phyloP scores from a whole-genome alignment of 768 basidiomycete genomes.

The Amanita fuliginea region DNA sequence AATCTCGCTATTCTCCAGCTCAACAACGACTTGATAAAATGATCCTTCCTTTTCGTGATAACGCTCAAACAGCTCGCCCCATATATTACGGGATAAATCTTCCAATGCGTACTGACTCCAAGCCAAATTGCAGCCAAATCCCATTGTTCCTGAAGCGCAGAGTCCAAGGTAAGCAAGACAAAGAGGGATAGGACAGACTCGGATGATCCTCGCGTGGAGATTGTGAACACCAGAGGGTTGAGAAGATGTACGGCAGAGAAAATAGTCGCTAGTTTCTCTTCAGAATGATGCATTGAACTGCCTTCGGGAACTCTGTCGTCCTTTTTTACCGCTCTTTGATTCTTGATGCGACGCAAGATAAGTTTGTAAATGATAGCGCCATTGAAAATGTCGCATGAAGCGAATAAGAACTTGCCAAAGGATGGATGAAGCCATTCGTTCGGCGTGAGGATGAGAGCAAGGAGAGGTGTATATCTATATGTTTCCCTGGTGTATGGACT shows the following conservation, averaged over 20 bases:
- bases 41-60: slow-evolving; percentile 21
- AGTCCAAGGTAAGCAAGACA: slow-evolving; percentile 61
- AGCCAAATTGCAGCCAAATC: slow-evolving; percentile 57
- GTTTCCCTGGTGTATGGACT: slow-evolving; percentile 90
- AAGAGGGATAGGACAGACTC: slow-evolving; percentile 79
- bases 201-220: slow-evolving; percentile 94
- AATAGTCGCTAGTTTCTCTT: slow-evolving; percentile 31
- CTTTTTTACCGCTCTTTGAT: slow-evolving; percentile 5
- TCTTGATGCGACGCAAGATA: slow-evolving; percentile 28
- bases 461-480: slow-evolving; percentile 92
- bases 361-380: slow-evolving; percentile 61
- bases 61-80: slow-evolving; percentile 65
- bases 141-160: slow-evolving; percentile 48
- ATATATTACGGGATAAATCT: slow-evolving; percentile 93
- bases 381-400: slow-evolving; percentile 71
- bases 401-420: slow-evolving; percentile 88
- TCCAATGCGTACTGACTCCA: slow-evolving; percentile 88
- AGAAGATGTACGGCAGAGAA: slow-evolving; percentile 70
- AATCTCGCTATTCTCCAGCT: slow-evolving; percentile 54
- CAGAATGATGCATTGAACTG: slow-evolving; percentile 6
- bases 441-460: slow-evolving; percentile 74
- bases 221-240: slow-evolving; percentile 91
- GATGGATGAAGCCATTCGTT: slow-evolving; percentile 73
- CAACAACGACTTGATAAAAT: slow-evolving; percentile 24
- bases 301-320: slow-evolving; percentile 2